Evolutionary conservation across 1,284 basidiomycete genomes (phyloP).

Genomic region (Sphagnurus paluster): DNA sequence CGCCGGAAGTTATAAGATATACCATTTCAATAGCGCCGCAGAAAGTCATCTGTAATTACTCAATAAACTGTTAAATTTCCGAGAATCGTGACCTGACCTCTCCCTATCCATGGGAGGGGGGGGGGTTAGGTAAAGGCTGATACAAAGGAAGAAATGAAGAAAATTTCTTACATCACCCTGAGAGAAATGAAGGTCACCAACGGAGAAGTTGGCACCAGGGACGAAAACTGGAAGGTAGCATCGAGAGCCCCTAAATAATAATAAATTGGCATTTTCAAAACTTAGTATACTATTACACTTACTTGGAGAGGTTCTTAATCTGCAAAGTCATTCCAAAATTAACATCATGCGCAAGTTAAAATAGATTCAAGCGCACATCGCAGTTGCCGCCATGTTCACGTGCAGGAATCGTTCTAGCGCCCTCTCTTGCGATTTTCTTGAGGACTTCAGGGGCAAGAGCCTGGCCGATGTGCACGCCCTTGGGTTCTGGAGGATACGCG

Average conservation of each 20-base stretch:
- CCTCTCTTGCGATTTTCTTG: slow-evolving; percentile 63
- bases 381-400: slow-evolving; percentile 83
- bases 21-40: slow-evolving; percentile 84
- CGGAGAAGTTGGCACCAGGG: slow-evolving; percentile 73
- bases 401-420: slow-evolving; percentile 77
- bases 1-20: slow-evolving; percentile 6
- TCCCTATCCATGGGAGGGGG: slow-evolving; percentile 41
- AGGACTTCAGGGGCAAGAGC: slow-evolving; percentile 49
- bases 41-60: slow-evolving; percentile 55
- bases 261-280: not conserved
- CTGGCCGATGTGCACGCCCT: slow-evolving; percentile 72
- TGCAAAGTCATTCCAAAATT: slow-evolving; percentile 23
- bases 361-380: slow-evolving; percentile 49
- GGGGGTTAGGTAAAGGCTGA: not conserved
- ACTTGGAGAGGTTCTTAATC: slow-evolving; percentile 77
- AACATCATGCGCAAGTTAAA: not conserved
- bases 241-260: slow-evolving; percentile 50
- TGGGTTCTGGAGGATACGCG: slow-evolving; percentile 61
- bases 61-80: not conserved
- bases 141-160: too few relatives aligned
- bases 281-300: too few relatives aligned
- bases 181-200: slow-evolving; percentile 82
- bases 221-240: slow-evolving; percentile 83
- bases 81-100: slow-evolving; percentile 39
- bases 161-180: slow-evolving; percentile 79